These are phyloP conservation scores for Gossypium raimondii DNA, from an alignment of 345 rosid species.

Conservation along the genomic window DNA sequence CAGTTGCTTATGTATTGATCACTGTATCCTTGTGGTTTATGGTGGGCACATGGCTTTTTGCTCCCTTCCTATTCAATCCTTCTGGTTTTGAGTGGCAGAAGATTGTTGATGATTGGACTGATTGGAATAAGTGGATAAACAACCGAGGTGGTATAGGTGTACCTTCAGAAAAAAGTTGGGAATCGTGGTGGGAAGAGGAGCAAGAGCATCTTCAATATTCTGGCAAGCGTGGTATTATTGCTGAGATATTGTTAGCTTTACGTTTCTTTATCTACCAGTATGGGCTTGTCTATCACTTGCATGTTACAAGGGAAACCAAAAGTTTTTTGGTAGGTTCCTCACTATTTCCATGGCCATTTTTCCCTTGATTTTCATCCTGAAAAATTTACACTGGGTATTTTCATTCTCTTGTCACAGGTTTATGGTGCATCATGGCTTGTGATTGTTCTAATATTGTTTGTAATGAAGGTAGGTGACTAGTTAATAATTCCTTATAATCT, in stretches of 20 bases:
- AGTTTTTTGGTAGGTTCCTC: constrained; percentile 62
- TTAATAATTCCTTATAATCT: not conserved
- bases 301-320: constrained; percentile 41
- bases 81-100: constrained; percentile 99
- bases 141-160: constrained; percentile 97
- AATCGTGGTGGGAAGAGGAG: constrained; percentile 99
- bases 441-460: constrained; percentile 76
- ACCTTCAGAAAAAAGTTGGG: constrained; percentile 97
- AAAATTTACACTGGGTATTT: not conserved
- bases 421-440: constrained; percentile 97
- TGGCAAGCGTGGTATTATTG: constrained; percentile 87
- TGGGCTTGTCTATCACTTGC: constrained; percentile 90
- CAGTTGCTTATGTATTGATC: constrained; percentile 80
- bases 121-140: constrained; percentile 98
- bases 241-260: constrained; percentile 79
- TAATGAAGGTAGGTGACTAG: constrained; percentile 74
- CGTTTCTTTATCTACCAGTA: constrained; percentile 93
- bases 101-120: constrained; percentile 99
- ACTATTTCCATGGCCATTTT: constrained; percentile 6
- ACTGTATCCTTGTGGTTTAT: constrained; percentile 98
- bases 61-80: constrained; percentile 97
- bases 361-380: not conserved
- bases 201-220: constrained; percentile 88
- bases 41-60: constrained; percentile 99
- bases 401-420: constrained; percentile 44